A percentile compares a stretch with the other conserved stretches of the same genome.
Conservation (phyloP, 2,329 filamentous ascomycete species). For the Colletotrichum sp. region DNA sequence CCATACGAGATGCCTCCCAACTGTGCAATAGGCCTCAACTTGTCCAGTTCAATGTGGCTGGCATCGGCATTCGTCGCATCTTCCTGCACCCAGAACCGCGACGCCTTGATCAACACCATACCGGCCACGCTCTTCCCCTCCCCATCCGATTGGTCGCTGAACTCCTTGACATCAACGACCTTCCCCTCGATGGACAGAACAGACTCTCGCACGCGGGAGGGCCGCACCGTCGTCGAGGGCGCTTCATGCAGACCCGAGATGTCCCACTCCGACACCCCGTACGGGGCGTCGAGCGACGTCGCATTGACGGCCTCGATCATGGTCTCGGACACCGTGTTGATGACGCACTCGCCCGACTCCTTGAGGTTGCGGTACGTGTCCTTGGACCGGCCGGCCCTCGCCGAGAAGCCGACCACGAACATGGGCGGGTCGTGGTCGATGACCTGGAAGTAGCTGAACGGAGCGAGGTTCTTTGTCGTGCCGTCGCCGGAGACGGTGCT, state of each 20-base stretch:
- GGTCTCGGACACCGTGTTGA: slow-evolving; percentile 87
- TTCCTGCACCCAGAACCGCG: slow-evolving; percentile 86
- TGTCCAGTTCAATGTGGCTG: slow-evolving; percentile 69
- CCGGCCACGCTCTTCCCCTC: slow-evolving; percentile 78
- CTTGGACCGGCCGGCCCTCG: slow-evolving; percentile 62
- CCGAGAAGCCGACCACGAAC: slow-evolving; percentile 67
- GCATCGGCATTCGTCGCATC: slow-evolving; percentile 82
- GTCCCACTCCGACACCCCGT: slow-evolving; percentile 80
- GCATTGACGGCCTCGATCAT: slow-evolving; percentile 88
- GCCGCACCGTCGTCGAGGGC: slow-evolving; percentile 58
- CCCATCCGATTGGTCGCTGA: slow-evolving; percentile 71
- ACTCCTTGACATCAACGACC: slow-evolving; percentile 76
- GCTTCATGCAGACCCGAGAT: slow-evolving; percentile 60
- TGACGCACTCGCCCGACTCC: slow-evolving; percentile 75
- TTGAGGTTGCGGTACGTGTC: slow-evolving; percentile 79
- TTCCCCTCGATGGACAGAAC: slow-evolving; percentile 83
- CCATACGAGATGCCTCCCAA: too few species aligned
- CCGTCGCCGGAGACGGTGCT: slow-evolving; percentile 65
- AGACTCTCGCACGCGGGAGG: slow-evolving; percentile 79
- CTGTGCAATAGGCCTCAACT: slow-evolving; percentile 77
- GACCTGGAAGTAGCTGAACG: slow-evolving; percentile 86
- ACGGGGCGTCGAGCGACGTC: slow-evolving; percentile 77
- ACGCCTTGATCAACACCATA: slow-evolving; percentile 80
- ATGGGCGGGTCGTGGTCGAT: slow-evolving; percentile 86
- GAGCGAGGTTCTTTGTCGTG: slow-evolving; percentile 72